Evolutionary conservation across 2,329 filamentous ascomycete species (phyloP).

Genomic region (Pseudogymnoascus sp.): DNA sequence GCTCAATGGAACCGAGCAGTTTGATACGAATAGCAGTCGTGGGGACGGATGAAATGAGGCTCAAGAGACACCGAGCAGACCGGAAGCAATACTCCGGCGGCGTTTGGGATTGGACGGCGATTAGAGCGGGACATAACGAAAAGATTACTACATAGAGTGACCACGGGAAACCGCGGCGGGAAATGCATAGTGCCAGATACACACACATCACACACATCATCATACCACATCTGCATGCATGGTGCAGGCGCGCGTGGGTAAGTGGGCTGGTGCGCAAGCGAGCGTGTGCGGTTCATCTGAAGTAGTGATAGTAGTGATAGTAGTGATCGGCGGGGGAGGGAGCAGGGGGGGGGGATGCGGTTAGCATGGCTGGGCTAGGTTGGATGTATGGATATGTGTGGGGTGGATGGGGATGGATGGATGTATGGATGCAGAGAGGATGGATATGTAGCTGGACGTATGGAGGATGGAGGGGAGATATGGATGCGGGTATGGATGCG

Average conservation of each 20-base stretch:
- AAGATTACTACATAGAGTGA: not conserved
- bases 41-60: not conserved
- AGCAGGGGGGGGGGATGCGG: not conserved
- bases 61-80: not conserved
- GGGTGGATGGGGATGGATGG: not conserved
- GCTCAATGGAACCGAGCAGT: not conserved
- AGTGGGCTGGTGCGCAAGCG: not conserved
- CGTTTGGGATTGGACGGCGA: not conserved
- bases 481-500: not conserved
- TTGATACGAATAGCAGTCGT: not conserved
- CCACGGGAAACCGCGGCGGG: not conserved
- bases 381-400: not conserved
- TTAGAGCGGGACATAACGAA: not conserved
- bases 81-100: not conserved
- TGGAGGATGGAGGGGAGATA: not conserved
- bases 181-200: not conserved
- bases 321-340: not conserved
- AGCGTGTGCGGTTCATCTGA: not conserved
- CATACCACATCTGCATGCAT: not conserved
- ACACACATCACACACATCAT: not conserved
- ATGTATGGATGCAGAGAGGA: not conserved
- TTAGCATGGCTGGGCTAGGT: not conserved
- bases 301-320: no score
- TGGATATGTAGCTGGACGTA: not conserved
- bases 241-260: not conserved